Percentiles rank a stretch among this genome's conserved stretches.
Evolutionary conservation across 768 basidiomycete species (phyloP).

Genomic region (Nidularia pulvinata): DNA sequence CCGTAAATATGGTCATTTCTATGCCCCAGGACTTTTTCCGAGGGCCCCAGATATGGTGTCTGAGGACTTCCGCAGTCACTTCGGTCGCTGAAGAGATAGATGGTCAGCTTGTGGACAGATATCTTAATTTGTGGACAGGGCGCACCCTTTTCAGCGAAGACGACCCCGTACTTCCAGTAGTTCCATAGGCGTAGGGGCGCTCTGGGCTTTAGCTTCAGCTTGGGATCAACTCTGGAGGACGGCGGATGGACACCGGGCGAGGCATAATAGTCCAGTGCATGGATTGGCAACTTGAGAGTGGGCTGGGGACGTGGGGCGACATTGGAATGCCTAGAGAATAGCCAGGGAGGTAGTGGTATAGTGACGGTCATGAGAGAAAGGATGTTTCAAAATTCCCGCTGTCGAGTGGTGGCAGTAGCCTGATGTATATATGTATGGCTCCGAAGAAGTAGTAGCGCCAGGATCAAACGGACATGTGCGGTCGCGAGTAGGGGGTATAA

Average conservation of each 20-base stretch:
- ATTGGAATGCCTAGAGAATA: too few species aligned
- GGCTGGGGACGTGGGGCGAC: too few species aligned
- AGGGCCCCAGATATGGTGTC: conserved; percentile 85
- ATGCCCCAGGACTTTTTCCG: conserved; percentile 92
- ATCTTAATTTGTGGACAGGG: not conserved
- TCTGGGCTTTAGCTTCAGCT: conserved; percentile 56
- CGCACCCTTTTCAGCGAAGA: conserved; percentile 68
- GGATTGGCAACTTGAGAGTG: too few species aligned
- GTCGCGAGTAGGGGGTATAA: too few species aligned
- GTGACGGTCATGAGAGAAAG: too few species aligned
- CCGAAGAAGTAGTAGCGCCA: too few species aligned
- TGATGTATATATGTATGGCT: too few species aligned
- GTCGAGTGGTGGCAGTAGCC: too few species aligned
- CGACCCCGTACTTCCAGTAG: conserved; percentile 69
- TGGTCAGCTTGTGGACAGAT: too few species aligned
- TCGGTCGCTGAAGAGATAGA: conserved; percentile 31
- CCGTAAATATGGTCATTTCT: conserved; percentile 89
- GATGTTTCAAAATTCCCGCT: too few species aligned
- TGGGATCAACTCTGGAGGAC: conserved; percentile 70
- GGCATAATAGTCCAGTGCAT: conserved; percentile 46
- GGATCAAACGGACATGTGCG: too few species aligned
- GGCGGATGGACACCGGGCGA: conserved; percentile 72
- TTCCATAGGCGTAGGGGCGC: conserved; percentile 65
- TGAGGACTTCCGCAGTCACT: conserved; percentile 66
- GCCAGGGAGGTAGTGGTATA: too few species aligned